A percentile compares a stretch with the other conserved stretches of the same genome.
Conservation (phyloP, 495 filamentous ascomycete genomes). For the Penicillium verhagenii region DNA sequence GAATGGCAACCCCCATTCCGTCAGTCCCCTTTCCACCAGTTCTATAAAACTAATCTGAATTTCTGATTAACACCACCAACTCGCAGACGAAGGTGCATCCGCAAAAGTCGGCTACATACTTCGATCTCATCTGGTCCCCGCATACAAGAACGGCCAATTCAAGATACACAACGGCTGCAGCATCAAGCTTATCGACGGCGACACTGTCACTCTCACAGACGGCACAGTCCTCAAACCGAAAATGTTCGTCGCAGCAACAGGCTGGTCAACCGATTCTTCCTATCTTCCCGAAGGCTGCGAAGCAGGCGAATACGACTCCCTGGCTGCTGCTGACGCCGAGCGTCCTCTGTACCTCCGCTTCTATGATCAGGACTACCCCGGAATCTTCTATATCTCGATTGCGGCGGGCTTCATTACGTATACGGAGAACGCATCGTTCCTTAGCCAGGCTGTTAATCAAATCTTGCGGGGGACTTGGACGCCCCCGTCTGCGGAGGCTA, state of each 20-base stretch:
- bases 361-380: constrained; percentile 9
- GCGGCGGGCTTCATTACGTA: constrained; percentile 8
- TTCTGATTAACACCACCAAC: not conserved
- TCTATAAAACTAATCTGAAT: not conserved
- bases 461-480: constrained; percentile 7
- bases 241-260: constrained; percentile 4
- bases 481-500: constrained; percentile 1
- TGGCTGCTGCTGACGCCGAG: constrained; percentile 2
- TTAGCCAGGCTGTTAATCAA: constrained; percentile 7
- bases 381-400: constrained; percentile 7
- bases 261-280: constrained; percentile 6
- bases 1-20: constrained; percentile 8
- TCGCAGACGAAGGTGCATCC: constrained; percentile 4
- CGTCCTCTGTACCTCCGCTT: constrained; percentile 7
- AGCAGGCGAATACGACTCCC: constrained; percentile 7
- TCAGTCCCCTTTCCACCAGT: not conserved
- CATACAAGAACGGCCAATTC: constrained; percentile 7
- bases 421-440: constrained; percentile 3
- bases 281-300: constrained; percentile 2
- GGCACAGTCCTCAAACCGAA: constrained; percentile 1
- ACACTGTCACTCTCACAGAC: not conserved
- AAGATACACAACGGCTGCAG: constrained; percentile 3
- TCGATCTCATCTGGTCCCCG: constrained; percentile 1
- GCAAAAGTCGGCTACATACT: constrained; percentile 6
- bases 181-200: constrained; percentile 7